These are phyloP conservation scores for Pseudogymnoascus sp. DNA, from an alignment of 2,329 filamentous ascomycete genomes.

Conservation along the genomic window DNA sequence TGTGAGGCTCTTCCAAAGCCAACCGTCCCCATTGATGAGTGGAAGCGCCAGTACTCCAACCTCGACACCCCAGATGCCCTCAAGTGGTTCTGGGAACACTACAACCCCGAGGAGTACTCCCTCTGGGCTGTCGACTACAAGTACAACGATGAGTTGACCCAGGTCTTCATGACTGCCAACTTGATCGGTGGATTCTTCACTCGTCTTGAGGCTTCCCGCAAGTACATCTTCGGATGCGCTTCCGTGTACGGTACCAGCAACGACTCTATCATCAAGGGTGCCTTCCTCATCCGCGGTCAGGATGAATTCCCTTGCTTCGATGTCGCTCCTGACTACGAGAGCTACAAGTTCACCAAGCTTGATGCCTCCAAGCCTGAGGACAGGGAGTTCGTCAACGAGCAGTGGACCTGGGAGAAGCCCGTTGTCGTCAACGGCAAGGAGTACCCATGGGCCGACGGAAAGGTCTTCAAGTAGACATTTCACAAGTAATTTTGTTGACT, in stretches of 20 bases:
- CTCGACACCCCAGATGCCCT: constrained; percentile 75
- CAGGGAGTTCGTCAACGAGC: constrained; percentile 72
- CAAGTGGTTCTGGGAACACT: constrained; percentile 98
- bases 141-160: constrained; percentile 96
- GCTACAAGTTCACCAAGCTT: constrained; percentile 94
- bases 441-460: constrained; percentile 81
- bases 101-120: constrained; percentile 90
- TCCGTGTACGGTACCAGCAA: constrained; percentile 87
- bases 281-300: constrained; percentile 89
- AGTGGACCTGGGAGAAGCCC: constrained; percentile 90
- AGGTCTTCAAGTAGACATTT: constrained; percentile 90
- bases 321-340: constrained; percentile 94
- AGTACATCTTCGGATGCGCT: constrained; percentile 88
- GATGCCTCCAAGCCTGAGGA: constrained; percentile 81
- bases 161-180: constrained; percentile 99
- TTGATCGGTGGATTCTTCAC: constrained; percentile 96
- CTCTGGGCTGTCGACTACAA: constrained; percentile 94
- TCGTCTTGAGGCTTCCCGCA: constrained; percentile 94
- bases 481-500: not conserved
- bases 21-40: constrained; percentile 83
- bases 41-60: constrained; percentile 99
- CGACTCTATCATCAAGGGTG: constrained; percentile 84
- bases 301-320: constrained; percentile 82
- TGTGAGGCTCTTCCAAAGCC: constrained; percentile 75
- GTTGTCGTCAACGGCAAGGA: constrained; percentile 75